Evolutionary conservation across 164 flowering plant genomes (phyloP), one percentile per base, ranked within the genome.

Genomic region (Buxus sempervirens): DNA sequence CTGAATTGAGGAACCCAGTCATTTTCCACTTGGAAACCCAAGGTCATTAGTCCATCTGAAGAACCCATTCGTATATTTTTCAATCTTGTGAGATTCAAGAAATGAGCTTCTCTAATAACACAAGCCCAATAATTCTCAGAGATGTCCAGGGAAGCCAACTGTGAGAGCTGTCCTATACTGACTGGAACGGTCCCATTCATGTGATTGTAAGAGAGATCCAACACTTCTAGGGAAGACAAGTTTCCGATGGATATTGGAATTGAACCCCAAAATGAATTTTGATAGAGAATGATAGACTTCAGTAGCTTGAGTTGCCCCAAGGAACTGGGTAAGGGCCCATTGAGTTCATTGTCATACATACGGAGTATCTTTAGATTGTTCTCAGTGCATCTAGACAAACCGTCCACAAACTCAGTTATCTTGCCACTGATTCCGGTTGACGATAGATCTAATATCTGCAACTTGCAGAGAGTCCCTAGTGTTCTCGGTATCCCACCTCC

Each of bases 241-340:
- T 7, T 7, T 32, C 38, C 38, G 38, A 32, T 32, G 38, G 38
- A 32, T 32, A 7, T 3, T 32, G 38, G 38, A 32, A 32, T 32
- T 7, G 38, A 32, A 32, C 38, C 38, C 38, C 38, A 32, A 32
- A 32, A 32, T 32, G 38, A 32, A 7, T 32, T 32, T 3, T 3
- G 7, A 3, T 32, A 7, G 38, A 32, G 38, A 3, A 3, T 7
- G 7, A 32, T 32, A n/a, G 51, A 23, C 12, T 16, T 27, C 15
- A 69, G 32, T 49, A 24, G 53, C 53, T 36, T 51, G 1, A 62
- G 51, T 0, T 19, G 20, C 18, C 65, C 72, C 28, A 69, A 9
- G 32, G 72, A 60, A 14, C 61, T 10, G 1, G 66, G 60, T 21
- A 69, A 23, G 23, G 19, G 7, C 51, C 66, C 72, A 36, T 25